Evolutionary conservation across 2,329 filamentous ascomycete genomes (phyloP).

Genomic region (Calonectria multiphialidica): DNA sequence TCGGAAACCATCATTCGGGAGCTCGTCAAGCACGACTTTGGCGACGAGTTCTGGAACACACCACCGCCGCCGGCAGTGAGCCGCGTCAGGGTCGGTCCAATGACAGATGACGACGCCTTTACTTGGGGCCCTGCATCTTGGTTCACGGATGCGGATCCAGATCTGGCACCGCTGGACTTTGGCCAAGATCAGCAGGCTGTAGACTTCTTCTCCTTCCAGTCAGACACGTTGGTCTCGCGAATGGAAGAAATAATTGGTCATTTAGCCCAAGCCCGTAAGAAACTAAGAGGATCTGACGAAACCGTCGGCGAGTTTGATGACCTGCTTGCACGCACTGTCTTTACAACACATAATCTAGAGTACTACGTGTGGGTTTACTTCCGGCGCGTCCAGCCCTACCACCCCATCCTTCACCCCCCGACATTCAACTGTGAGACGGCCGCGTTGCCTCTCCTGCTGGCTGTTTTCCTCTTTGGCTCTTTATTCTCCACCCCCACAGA

Average conservation of each 20-base stretch:
- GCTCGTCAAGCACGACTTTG: background rate
- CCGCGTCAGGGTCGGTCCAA: background rate
- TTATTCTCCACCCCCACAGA: constrained; percentile 19
- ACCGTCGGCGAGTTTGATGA: background rate
- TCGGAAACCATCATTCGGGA: background rate
- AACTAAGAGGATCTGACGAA: background rate
- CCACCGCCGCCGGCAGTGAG: background rate
- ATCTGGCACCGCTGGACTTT: background rate
- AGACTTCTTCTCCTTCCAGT: background rate
- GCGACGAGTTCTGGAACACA: background rate
- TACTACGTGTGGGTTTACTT: constrained; percentile 21
- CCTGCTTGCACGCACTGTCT: constrained; percentile 13
- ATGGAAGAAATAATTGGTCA: constrained; percentile 12
- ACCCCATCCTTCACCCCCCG: constrained; percentile 19
- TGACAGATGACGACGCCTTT: background rate
- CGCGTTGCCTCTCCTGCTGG: constrained; percentile 13
- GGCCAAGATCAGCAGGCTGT: background rate
- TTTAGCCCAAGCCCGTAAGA: background rate
- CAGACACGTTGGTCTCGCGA: background rate
- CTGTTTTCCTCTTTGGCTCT: constrained; percentile 14
- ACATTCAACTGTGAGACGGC: constrained; percentile 16
- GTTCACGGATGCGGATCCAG: constrained; percentile 3
- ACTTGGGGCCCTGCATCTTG: constrained; percentile 9
- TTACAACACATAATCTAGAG: constrained; percentile 19
- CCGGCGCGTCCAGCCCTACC: constrained; percentile 12